Percentiles rank a stretch among this genome's conserved stretches.
These are phyloP conservation scores for Bruguiera parviflora DNA, from an alignment of 345 rosid species.

Conservation along the genomic window DNA sequence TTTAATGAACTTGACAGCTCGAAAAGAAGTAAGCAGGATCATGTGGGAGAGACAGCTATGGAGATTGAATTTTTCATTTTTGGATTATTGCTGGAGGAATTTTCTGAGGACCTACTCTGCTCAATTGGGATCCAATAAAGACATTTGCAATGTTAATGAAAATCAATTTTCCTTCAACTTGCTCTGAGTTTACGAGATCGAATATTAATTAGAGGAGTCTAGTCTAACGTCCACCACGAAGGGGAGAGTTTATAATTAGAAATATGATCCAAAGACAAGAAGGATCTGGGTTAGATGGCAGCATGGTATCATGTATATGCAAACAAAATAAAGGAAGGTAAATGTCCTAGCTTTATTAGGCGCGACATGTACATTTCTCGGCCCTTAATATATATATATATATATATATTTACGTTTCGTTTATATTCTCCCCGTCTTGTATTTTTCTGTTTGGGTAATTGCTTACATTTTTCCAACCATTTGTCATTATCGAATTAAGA, in stretches of 20 bases:
- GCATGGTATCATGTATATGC: background rate
- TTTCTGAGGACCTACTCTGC: constrained; percentile 38
- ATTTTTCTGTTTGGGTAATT: background rate
- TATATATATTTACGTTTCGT: background rate
- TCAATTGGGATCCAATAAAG: constrained; percentile 5
- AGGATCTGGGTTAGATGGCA: background rate
- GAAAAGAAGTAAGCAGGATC: constrained; percentile 33
- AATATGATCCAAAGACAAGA: background rate
- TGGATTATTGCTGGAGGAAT: constrained; percentile 50
- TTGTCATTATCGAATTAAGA: no score
- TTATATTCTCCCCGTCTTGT: background rate
- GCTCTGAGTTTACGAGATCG: background rate
- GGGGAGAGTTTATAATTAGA: constrained; percentile 2
- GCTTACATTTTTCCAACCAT: background rate
- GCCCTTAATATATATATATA: background rate
- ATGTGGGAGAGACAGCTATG: constrained; percentile 39
- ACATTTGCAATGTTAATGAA: background rate
- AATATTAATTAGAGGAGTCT: constrained; percentile 11
- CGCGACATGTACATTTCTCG: constrained; percentile 5
- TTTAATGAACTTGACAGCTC: constrained; percentile 47
- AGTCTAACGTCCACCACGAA: constrained; percentile 14
- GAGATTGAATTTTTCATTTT: constrained; percentile 56
- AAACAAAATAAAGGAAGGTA: background rate
- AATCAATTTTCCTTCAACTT: constrained; percentile 10
- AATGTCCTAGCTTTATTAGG: background rate